Base-by-base conservation (phyloP, 1,139 yeast species). In the Blastobotrys apis region DNA sequence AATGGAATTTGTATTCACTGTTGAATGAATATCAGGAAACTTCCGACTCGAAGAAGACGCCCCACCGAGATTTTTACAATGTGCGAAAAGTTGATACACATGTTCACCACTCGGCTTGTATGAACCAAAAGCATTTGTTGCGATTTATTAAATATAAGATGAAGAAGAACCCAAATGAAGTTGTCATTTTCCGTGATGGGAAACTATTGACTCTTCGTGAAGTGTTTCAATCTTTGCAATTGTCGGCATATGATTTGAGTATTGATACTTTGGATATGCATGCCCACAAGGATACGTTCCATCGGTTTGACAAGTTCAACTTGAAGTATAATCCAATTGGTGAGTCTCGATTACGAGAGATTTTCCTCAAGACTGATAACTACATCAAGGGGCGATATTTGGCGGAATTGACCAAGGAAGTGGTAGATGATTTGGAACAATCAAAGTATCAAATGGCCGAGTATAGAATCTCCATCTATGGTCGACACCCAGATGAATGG, bases 241-340 rank as follows among this genome's bases (percentile, higher is more conserved):
- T 94, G 51, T 82, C 95, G 0, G 97, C 97, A 1, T 94, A 94
- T 62, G 98, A 94, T 62, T 72, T 94, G 51, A 84, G 95, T 47
- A 92, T 94, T 58, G 99, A 94, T 60, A 92, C 98, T 1, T 75
- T 94, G 54, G 98, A 94, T 66, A 94, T 94, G 99, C 99, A 94
- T 66, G 97, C 99, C 2, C 98, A 94, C 64, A 86, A 92, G 51
- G 98, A 94, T 62, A 84, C 97, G 0, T 94, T 94, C 75, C 98
- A 94, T 66, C 77, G 98, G 58, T 94, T 94, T 62, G 99, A 94
- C 67, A 94, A 94, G 67, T 94, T 94, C 74, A 94, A 94, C 64
- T 74, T 94, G 68, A 94, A 94, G 66, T 94, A 94, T 69, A 94
- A 94, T 60, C 99, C 99, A 17, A 84, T 94, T 58, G 99, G 99